phyloP scores from a whole-genome alignment of 2,329 filamentous ascomycete species.

The Lachnellula subtilissima region DNA sequence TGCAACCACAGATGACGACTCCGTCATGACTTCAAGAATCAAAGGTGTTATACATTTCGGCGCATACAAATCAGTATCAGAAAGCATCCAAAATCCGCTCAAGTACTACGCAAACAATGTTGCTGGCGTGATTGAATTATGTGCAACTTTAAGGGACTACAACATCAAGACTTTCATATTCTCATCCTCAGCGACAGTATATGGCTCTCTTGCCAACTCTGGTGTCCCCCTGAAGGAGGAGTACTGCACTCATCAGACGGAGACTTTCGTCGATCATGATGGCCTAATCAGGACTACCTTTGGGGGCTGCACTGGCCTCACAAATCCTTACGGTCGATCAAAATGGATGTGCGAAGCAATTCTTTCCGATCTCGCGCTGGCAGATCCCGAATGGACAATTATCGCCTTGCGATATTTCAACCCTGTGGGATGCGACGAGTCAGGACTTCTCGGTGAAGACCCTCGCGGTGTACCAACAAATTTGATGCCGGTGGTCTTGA shows the following conservation, averaged over 20 bases:
- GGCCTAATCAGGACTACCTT: conserved; percentile 38
- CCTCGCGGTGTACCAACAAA: conserved; percentile 57
- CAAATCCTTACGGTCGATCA: conserved; percentile 59
- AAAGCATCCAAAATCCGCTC: conserved; percentile 55
- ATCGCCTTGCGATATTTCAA: conserved; percentile 63
- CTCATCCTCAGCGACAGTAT: conserved; percentile 62
- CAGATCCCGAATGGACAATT: conserved; percentile 57
- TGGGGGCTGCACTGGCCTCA: conserved; percentile 51
- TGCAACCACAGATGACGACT: conserved; percentile 24
- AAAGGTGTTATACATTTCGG: conserved; percentile 63
- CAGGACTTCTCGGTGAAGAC: conserved; percentile 57
- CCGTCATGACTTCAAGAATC: conserved; percentile 41
- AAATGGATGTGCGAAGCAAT: conserved; percentile 65
- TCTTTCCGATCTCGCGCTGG: conserved; percentile 53
- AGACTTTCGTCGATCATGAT: conserved; percentile 38
- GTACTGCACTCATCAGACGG: conserved; percentile 46
- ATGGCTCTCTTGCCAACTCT: conserved; percentile 48
- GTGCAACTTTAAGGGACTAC: conserved; percentile 50
- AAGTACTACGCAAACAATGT: conserved; percentile 65
- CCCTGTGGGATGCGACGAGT: conserved; percentile 59
- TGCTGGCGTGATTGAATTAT: conserved; percentile 54
- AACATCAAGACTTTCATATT: conserved; percentile 62
- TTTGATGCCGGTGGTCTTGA: conserved; percentile 57
- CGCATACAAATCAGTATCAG: conserved; percentile 60
- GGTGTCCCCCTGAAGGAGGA: conserved; percentile 50